A percentile compares a stretch with the other conserved stretches of the same genome.
Evolutionary conservation across 768 basidiomycete genomes (phyloP).

Genomic region (Dendrothele bispora): DNA sequence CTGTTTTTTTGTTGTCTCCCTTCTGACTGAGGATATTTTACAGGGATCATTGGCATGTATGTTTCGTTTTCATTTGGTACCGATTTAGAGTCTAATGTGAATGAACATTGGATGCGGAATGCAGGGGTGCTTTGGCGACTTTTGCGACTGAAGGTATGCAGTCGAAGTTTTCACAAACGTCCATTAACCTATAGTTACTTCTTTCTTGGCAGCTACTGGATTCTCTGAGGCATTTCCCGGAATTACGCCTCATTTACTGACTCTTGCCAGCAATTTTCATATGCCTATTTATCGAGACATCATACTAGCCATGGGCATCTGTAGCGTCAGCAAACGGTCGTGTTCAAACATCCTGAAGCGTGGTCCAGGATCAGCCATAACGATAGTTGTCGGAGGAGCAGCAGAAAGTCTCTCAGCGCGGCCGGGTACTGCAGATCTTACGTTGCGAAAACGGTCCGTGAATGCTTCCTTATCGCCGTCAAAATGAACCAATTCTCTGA

Average conservation of each 20-base stretch:
- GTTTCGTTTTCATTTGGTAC: slow-evolving; percentile 24
- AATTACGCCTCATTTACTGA: slow-evolving; percentile 90
- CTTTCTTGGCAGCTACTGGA: slow-evolving; percentile 64
- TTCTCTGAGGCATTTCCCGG: slow-evolving; percentile 91
- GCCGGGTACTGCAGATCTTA: slow-evolving; percentile 95
- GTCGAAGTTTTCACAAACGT: slow-evolving; percentile 9
- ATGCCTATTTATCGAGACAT: slow-evolving; percentile 95
- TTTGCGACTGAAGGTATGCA: slow-evolving; percentile 91
- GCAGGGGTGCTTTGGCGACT: slow-evolving; percentile 91
- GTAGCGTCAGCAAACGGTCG: slow-evolving; percentile 87
- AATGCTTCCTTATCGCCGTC: neutral
- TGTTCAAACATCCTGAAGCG: slow-evolving; percentile 83
- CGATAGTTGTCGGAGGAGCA: slow-evolving; percentile 96
- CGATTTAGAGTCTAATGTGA: too few relatives aligned
- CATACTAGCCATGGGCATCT: slow-evolving; percentile 82
- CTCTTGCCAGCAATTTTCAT: slow-evolving; percentile 85
- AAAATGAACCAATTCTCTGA: slow-evolving; percentile 2
- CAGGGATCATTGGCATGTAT: slow-evolving; percentile 97
- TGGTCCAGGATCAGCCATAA: slow-evolving; percentile 72
- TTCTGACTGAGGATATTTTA: slow-evolving; percentile 11
- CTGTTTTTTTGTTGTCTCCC: neutral
- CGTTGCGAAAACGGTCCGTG: slow-evolving; percentile 64
- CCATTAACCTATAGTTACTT: slow-evolving; percentile 4
- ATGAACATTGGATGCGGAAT: too few relatives aligned
- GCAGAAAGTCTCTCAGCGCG: slow-evolving; percentile 92